These are phyloP conservation scores for Stenogyne calaminthoides DNA, from an alignment of 305 asterid genomes.

Conservation along the genomic window DNA sequence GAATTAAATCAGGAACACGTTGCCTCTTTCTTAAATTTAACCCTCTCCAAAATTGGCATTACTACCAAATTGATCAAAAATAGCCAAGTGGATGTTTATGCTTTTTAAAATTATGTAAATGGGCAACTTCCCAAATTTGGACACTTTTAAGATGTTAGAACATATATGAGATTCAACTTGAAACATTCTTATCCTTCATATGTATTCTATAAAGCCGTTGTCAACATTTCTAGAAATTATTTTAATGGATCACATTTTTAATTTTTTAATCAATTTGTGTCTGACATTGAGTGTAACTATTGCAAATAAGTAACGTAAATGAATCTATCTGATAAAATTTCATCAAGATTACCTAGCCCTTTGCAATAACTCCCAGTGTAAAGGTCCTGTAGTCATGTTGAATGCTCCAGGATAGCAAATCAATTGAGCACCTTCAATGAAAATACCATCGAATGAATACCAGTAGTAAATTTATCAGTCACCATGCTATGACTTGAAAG, in stretches of 20 bases:
- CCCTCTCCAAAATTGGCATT: background rate
- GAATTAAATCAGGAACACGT: background rate
- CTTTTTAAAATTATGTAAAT: background rate
- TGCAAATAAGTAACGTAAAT: conserved; percentile 2
- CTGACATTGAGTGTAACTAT: background rate
- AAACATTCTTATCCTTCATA: background rate
- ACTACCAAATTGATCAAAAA: conserved; percentile 11
- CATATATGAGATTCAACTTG: background rate
- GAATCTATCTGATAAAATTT: background rate
- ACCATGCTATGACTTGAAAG: background rate
- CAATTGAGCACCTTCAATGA: conserved; percentile 74
- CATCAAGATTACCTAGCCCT: conserved; percentile 66
- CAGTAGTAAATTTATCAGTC: background rate
- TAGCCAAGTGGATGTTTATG: background rate
- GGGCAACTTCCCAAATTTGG: background rate
- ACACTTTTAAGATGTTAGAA: background rate
- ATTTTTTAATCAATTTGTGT: background rate
- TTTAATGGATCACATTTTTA: background rate
- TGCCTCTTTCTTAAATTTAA: background rate
- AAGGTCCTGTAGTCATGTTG: conserved; percentile 97
- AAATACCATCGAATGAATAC: conserved; percentile 21
- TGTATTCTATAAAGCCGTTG: background rate
- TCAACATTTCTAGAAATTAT: background rate
- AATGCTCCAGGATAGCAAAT: conserved; percentile 99
- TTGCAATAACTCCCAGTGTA: conserved; percentile 95